Conservation (phyloP, 371 early-diverging fungal species). For the Saksenaea oblongispora region DNA sequence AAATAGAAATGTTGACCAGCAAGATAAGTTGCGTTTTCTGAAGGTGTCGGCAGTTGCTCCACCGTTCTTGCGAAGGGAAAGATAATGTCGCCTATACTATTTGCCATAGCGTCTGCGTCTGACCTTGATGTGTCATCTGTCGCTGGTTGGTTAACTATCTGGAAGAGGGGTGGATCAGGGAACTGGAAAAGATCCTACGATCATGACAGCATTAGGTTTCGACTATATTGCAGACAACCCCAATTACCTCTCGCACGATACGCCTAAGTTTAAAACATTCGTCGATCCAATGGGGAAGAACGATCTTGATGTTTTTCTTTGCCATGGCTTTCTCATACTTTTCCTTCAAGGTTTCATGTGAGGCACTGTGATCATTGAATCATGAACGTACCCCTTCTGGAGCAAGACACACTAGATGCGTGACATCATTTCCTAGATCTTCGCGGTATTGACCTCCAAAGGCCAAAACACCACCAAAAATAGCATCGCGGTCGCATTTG, state of each 20-base stretch:
- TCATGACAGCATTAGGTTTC: background rate
- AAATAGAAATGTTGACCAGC: constrained; percentile 29
- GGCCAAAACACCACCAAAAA: constrained; percentile 51
- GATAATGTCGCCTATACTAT: background rate
- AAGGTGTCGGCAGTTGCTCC: constrained; percentile 18
- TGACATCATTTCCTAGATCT: constrained; percentile 49
- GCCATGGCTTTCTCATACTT: constrained; percentile 55
- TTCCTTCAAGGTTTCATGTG: constrained; percentile 21
- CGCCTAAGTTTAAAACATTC: constrained; percentile 64
- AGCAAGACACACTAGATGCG: constrained; percentile 57
- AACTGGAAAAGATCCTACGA: constrained; percentile 38
- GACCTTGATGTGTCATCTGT: background rate
- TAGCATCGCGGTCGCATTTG: constrained; percentile 38
- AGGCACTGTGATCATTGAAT: background rate
- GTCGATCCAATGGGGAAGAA: constrained; percentile 83
- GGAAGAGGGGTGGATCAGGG: constrained; percentile 48
- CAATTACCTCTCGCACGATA: constrained; percentile 46
- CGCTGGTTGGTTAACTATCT: background rate
- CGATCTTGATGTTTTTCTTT: constrained; percentile 53
- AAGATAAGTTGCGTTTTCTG: constrained; percentile 5
- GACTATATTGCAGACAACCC: background rate
- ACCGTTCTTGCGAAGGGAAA: constrained; percentile 10
- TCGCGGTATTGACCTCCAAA: constrained; percentile 62
- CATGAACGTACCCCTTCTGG: constrained; percentile 50
- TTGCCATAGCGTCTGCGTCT: background rate